phyloP scores from a whole-genome alignment of 1,284 basidiomycete genomes.

The Sanghuangporus sanghuang region DNA sequence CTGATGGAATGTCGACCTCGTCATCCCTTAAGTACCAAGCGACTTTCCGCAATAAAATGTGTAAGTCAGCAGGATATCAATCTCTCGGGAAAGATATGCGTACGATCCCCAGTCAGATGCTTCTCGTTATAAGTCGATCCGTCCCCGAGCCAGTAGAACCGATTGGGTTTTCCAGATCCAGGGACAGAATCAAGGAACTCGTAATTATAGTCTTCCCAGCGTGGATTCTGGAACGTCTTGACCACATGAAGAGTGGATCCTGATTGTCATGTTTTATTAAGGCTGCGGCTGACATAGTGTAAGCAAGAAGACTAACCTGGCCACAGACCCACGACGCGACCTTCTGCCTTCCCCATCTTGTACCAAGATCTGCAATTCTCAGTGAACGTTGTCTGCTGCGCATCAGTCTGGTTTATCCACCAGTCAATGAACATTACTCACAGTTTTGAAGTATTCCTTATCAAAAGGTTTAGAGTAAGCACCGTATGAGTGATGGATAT shows the following conservation, averaged over 20 bases:
- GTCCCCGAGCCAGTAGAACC: conserved; percentile 56
- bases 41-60: conserved; percentile 25
- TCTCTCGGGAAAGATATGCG: conserved; percentile 22
- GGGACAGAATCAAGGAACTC: conserved; percentile 33
- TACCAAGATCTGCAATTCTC: conserved; percentile 63
- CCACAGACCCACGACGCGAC: conserved; percentile 53
- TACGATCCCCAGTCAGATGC: conserved; percentile 40
- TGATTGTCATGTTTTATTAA: not conserved
- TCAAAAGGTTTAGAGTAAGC: not conserved
- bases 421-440: conserved; percentile 21
- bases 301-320: conserved; percentile 35
- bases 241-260: conserved; percentile 30
- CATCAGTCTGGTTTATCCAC: not conserved
- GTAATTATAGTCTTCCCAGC: conserved; percentile 64
- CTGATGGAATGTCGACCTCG: conserved; percentile 38
- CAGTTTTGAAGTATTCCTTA: conserved; percentile 41
- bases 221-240: conserved; percentile 44
- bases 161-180: conserved; percentile 32
- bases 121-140: conserved; percentile 44
- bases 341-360: conserved; percentile 53
- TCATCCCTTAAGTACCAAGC: conserved; percentile 44
- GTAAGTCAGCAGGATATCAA: no score
- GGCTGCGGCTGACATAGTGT: not conserved
- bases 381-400: conserved; percentile 47
- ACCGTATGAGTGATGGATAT: not conserved